Evolutionary conservation across 1,284 basidiomycete species (phyloP), one percentile per base, ranked within the genome.

Genomic region (Amylostereum chailletii): DNA sequence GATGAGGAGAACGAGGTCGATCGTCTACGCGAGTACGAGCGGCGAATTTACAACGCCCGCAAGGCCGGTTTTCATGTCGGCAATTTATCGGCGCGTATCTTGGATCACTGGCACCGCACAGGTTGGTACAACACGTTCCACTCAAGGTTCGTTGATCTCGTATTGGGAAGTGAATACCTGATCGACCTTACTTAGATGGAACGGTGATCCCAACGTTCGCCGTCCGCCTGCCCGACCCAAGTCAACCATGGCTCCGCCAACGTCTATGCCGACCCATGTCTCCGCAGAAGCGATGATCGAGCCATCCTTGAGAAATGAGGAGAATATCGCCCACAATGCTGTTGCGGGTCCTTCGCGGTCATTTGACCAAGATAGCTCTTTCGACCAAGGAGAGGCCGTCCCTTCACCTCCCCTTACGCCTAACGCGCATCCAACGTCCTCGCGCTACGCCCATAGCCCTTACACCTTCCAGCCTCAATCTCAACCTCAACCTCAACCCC

Each of bases 61-160:
- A 78, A 79, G 55, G 70, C 71, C 26, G 77, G 77, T 4, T 77
- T 76, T 52, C 83, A 86, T 52, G 76, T 87, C 8, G 85, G 81
- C 6, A 86, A 81, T 56, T 70, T 87, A 38, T 81, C 71, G 46
- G 75, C 82, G 11, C 73, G 83, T 51, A 81, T 80, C 2, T 73
- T 87, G 51, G 84, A 88, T 56, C 81, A 86, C 53, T 87, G 84
- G 84, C 80, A 84, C 56, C 71, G 76, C 48, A 72, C 74, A 32
- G 83, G 83, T 11, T 88, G 84, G 84, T 87, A 85, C 58, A 69
- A 71, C 7, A 65, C 86, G 19, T 87, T 87, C 61, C 78, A 79
- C 61, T 68, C 67, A 54, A 71, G 84, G 81, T 81, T 51, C 27
- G 53, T 50, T 45, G 19, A 32, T 31, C 32, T 40, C 10, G 19